phyloP scores from a whole-genome alignment of 2,329 filamentous ascomycete species.

The Clonostachys chloroleuca region DNA sequence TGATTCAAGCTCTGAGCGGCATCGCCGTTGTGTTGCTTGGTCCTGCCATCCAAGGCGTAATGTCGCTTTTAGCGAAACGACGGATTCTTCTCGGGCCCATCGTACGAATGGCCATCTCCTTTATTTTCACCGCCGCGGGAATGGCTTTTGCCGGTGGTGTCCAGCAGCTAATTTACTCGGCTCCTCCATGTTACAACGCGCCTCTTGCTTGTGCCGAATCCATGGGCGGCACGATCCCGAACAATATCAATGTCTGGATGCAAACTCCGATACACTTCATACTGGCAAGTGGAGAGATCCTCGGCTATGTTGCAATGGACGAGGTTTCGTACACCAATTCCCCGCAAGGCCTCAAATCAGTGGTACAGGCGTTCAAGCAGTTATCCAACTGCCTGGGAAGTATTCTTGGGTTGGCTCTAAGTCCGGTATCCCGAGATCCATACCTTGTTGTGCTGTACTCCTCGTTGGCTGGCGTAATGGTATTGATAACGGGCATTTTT shows the following conservation, averaged over 20 bases:
- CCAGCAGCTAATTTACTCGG: slow-evolving; percentile 53
- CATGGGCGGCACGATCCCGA: slow-evolving; percentile 24
- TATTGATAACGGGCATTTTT: too few species aligned
- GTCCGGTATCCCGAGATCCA: slow-evolving; percentile 56
- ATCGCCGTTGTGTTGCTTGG: slow-evolving; percentile 64
- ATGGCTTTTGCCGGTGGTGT: slow-evolving; percentile 45
- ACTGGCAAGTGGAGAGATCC: slow-evolving; percentile 54
- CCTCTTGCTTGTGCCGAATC: neutral
- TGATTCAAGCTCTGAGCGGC: slow-evolving; percentile 64
- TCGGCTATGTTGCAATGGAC: slow-evolving; percentile 62
- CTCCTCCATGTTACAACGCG: slow-evolving; percentile 39
- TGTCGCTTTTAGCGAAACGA: slow-evolving; percentile 17
- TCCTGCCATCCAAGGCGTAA: slow-evolving; percentile 39
- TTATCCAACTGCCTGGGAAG: slow-evolving; percentile 55
- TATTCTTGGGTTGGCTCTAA: slow-evolving; percentile 56
- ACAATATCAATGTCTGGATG: slow-evolving; percentile 48
- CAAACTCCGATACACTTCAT: slow-evolving; percentile 49
- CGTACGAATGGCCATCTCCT: slow-evolving; percentile 29
- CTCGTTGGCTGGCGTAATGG: slow-evolving; percentile 35
- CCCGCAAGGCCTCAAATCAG: slow-evolving; percentile 25
- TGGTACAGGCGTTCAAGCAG: slow-evolving; percentile 1
- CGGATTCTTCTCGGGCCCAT: slow-evolving; percentile 1
- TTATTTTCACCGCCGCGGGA: slow-evolving; percentile 59
- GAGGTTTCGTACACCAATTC: slow-evolving; percentile 74
- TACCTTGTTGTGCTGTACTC: slow-evolving; percentile 63